phyloP scores from a whole-genome alignment of 2,329 filamentous ascomycete species.

The Fusarium proliferatum region DNA sequence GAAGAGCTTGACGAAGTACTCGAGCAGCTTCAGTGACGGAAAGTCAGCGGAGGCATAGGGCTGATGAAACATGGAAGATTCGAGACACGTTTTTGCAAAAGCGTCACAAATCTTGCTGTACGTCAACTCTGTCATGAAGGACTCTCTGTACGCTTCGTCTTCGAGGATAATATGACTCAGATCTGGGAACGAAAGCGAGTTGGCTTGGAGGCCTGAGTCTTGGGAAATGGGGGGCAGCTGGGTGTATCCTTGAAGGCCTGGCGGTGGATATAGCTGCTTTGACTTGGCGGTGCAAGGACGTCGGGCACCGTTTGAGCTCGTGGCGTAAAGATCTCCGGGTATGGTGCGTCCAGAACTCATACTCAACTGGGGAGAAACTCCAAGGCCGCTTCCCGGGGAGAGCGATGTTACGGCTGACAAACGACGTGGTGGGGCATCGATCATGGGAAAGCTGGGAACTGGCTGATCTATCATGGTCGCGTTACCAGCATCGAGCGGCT shows the following conservation, averaged over 20 bases:
- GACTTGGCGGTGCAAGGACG: constrained; percentile 30
- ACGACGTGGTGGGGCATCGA: not conserved
- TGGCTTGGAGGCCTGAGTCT: not conserved
- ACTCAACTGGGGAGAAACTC: constrained; percentile 4
- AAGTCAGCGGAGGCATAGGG: constrained; percentile 28
- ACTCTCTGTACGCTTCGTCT: not conserved
- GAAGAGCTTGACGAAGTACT: constrained; percentile 48
- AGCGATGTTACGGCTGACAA: not conserved
- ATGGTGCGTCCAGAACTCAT: not conserved
- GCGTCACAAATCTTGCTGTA: constrained; percentile 11
- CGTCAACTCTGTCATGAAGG: not conserved
- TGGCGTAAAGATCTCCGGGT: constrained; percentile 31
- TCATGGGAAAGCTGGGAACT: not conserved
- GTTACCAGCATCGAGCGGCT: not conserved
- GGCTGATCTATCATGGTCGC: not conserved
- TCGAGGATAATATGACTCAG: not conserved
- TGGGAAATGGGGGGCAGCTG: not conserved
- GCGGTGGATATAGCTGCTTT: constrained; percentile 10
- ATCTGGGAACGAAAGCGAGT: not conserved
- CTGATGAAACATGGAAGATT: constrained; percentile 3
- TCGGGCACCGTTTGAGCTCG: constrained; percentile 31
- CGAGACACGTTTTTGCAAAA: constrained; percentile 16
- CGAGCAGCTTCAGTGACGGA: constrained; percentile 41
- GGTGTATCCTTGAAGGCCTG: not conserved
- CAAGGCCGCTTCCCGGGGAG: not conserved